Evolutionary conservation across 2,329 filamentous ascomycete species (phyloP).

Genomic region (Diaporthe batatas): DNA sequence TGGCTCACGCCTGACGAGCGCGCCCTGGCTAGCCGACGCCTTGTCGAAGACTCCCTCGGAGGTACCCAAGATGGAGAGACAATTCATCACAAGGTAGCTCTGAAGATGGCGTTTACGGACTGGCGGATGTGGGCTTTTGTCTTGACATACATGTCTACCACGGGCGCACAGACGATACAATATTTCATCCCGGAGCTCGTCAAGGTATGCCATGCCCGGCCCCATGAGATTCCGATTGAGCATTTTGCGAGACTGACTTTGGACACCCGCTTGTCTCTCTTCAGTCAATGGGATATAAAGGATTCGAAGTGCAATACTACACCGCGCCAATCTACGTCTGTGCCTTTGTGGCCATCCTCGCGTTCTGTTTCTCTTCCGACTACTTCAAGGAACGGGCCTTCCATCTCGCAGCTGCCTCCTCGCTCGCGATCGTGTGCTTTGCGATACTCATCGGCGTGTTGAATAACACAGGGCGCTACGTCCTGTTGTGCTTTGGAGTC

Average conservation of each 20-base stretch:
- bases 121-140: constrained; percentile 57
- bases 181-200: constrained; percentile 52
- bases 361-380: constrained; percentile 37
- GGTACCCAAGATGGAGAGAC: constrained; percentile 65
- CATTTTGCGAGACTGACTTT: not conserved
- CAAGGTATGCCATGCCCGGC: constrained; percentile 10
- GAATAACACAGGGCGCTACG: constrained; percentile 31
- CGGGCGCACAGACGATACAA: constrained; percentile 49
- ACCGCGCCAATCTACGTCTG: constrained; percentile 38
- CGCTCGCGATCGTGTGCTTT: constrained; percentile 30
- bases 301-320: constrained; percentile 36
- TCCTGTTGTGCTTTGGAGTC: constrained; percentile 33
- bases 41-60: constrained; percentile 72
- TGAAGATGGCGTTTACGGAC: constrained; percentile 53
- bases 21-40: constrained; percentile 69
- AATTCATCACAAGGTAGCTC: constrained; percentile 49
- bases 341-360: constrained; percentile 35
- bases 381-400: constrained; percentile 34
- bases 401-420: constrained; percentile 29
- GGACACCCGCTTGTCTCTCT: no score
- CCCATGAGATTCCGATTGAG: no score
- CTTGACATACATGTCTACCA: constrained; percentile 56
- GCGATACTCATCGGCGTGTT: constrained; percentile 31
- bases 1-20: constrained; percentile 50
- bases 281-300: constrained; percentile 31